phyloP scores from a whole-genome alignment of 1,284 basidiomycete species.

The Cutaneotrichosporon sp. region DNA sequence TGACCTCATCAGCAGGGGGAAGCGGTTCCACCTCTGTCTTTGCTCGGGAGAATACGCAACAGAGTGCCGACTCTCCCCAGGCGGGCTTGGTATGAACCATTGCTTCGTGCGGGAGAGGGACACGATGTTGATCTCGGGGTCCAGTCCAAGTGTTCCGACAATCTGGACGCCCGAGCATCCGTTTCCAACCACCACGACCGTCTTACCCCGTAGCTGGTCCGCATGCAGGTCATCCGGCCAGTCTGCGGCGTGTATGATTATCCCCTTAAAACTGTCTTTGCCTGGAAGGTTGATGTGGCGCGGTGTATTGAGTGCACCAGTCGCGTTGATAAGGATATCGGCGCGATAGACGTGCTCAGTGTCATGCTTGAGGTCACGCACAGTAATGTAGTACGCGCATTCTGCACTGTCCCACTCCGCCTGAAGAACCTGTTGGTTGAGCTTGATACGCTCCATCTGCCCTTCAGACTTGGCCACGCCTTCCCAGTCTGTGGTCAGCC shows the following conservation, averaged over 20 bases:
- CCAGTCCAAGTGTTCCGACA: constrained; percentile 7
- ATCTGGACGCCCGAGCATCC: constrained; percentile 16
- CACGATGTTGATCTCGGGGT: constrained; percentile 10
- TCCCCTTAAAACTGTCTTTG: constrained; percentile 20
- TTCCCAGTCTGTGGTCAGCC: constrained; percentile 4
- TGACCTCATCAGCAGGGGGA: not conserved
- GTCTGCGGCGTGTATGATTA: constrained; percentile 19
- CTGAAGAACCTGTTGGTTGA: not conserved
- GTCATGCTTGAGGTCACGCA: constrained; percentile 1
- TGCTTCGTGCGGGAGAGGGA: constrained; percentile 7
- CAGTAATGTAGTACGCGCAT: constrained; percentile 2
- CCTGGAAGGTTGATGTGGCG: constrained; percentile 21
- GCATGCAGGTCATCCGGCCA: constrained; percentile 23
- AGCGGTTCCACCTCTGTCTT: not conserved
- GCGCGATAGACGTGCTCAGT: constrained; percentile 6
- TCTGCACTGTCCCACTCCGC: constrained; percentile 9
- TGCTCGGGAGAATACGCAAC: not conserved
- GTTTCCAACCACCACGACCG: constrained; percentile 17
- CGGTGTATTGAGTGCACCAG: constrained; percentile 27
- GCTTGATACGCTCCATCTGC: not conserved
- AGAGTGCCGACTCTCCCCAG: constrained; percentile 6
- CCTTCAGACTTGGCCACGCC: constrained; percentile 6
- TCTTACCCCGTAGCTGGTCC: constrained; percentile 17
- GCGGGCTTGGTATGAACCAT: constrained; percentile 10
- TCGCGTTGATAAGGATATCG: constrained; percentile 23